These are phyloP conservation scores for Jackrogersella minutella DNA, from an alignment of 495 filamentous ascomycete genomes.

Conservation along the genomic window DNA sequence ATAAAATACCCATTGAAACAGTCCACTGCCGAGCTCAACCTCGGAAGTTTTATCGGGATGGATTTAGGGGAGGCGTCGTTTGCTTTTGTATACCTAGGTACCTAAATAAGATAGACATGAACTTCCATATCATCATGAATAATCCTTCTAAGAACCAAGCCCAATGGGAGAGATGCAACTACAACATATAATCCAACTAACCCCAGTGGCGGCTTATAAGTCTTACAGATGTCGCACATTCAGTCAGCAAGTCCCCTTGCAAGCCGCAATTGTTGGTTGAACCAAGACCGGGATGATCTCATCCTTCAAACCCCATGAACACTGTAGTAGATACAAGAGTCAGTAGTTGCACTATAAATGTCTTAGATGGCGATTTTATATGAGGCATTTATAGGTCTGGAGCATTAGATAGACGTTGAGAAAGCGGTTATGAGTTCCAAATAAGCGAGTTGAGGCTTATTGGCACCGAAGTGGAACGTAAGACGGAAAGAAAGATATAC, in stretches of 20 bases:
- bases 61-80: background rate
- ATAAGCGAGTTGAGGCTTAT: background rate
- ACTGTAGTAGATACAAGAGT: constrained; percentile 8
- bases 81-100: background rate
- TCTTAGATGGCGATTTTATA: background rate
- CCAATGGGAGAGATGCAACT: background rate
- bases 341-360: background rate
- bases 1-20: background rate
- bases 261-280: constrained; percentile 7
- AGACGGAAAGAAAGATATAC: background rate
- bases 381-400: background rate
- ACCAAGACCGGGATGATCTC: constrained; percentile 16
- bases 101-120: background rate
- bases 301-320: constrained; percentile 22
- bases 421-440: background rate
- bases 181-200: background rate
- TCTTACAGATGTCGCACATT: background rate
- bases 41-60: background rate
- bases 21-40: constrained; percentile 1
- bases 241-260: background rate
- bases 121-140: background rate
- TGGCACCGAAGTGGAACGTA: background rate
- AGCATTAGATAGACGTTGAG: background rate
- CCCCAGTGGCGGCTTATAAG: background rate
- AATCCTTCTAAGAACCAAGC: background rate